Evolutionary conservation across 1,284 basidiomycete genomes (phyloP), one percentile per base, ranked within the genome.

Genomic region (Puccinia coronata): DNA sequence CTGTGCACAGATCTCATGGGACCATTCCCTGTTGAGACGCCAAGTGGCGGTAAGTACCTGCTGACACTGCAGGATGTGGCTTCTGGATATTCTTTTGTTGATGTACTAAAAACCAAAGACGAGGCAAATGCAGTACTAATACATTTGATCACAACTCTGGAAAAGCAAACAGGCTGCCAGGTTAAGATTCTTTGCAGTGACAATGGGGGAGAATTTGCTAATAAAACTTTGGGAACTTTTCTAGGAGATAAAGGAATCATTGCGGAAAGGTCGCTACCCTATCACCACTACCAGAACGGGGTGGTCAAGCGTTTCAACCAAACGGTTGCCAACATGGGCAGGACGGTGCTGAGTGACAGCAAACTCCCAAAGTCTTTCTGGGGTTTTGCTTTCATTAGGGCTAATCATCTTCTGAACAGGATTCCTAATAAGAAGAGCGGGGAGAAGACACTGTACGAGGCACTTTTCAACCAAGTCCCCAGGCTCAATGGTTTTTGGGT

Each of bases 211-310:
- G n/a, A 74, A 41, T 65, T 63, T 51, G 3, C 12, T 4, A 65
- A 67, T 23, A 67, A 67, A 9, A 0, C 6, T 14, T 25, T 77
- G n/a, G 34, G 12, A 4, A 43, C 2, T 36, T 77, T 49, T 31
- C 34, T 78, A 0, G 14, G 11, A 18, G 4, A 6, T 0, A 55
- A 69, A 28, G 75, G 75, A 0, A 78, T 78, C 6, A 34, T 2
- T 1, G n/a, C 59, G 0, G 47, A 78, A 43, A 49, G 39, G 11
- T 25, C 43, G 8, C 6, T 78, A 6, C 75, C 75, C 0, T 77
- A 77, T 25, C 39, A 67, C 9, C 75, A 77, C 59, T 28, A 77
- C 18, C 75, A 77, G 25, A 65, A 55, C 34, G 63, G 75, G 9
- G 1, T 43, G n/a, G 41, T 69, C 14, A 63, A 78, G 28, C 23